Percentiles rank a stretch among this genome's conserved stretches.
Evolutionary conservation across 2,329 filamentous ascomycete species (phyloP).

Genomic region (Fusarium sp.): DNA sequence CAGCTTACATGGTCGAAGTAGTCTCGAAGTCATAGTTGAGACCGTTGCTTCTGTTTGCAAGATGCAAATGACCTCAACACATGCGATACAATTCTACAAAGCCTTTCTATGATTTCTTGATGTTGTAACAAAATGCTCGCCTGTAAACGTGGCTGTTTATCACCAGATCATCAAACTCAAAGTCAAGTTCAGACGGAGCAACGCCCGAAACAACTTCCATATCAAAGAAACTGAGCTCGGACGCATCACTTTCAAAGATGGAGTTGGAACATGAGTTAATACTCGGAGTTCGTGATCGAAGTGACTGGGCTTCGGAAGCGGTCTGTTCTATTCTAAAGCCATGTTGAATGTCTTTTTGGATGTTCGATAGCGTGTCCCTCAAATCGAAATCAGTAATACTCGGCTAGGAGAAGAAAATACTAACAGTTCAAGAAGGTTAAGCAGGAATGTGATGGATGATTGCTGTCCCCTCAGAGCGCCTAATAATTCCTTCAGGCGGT

Average conservation of each 20-base stretch:
- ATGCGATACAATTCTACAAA: too few species aligned
- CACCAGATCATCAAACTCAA: fast-evolving
- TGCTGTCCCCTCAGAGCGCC: background rate
- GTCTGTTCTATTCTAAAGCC: fast-evolving
- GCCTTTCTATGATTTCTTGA: too few species aligned
- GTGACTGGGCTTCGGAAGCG: fast-evolving
- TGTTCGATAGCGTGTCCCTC: background rate
- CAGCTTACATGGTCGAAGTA: conserved; percentile 17
- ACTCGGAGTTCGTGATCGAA: fast-evolving
- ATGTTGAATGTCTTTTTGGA: fast-evolving
- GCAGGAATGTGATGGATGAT: background rate
- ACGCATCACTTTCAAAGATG: fast-evolving
- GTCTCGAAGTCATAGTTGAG: too few species aligned
- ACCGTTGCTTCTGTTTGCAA: too few species aligned
- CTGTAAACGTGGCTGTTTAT: background rate
- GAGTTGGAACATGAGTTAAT: background rate
- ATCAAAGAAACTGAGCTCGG: fast-evolving
- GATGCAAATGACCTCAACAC: too few species aligned
- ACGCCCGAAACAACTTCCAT: background rate
- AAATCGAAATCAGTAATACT: fast-evolving
- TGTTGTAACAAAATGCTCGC: fast-evolving
- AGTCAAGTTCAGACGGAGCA: background rate
- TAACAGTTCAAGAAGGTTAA: background rate
- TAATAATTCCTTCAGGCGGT: background rate
- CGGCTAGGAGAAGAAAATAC: fast-evolving